Evolutionary conservation across 2,329 filamentous ascomycete species (phyloP), one percentile per base, ranked within the genome.

Genomic region (Aspergillus aculeatus): DNA sequence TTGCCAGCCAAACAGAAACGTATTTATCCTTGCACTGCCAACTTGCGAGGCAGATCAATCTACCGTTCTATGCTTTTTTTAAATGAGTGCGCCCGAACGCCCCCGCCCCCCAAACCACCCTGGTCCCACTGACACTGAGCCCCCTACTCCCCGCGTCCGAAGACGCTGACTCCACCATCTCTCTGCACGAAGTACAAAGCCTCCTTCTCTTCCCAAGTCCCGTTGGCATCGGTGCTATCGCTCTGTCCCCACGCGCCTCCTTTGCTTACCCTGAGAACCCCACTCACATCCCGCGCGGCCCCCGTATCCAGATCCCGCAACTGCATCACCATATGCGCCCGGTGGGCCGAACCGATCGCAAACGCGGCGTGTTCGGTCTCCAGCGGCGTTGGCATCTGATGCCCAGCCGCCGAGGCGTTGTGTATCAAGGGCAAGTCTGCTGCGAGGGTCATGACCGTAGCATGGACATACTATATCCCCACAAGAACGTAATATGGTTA

Each of bases 221-320:
- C 67, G 5, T 68, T 64, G 49, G 63, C 68, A 24, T 65, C 59
- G 7, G 62, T 69, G 31, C 71, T 72, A 16, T 75, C 71, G 19
- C 62, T 66, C 16, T 67, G 70, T 47, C 71, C 78, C 65, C 69
- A 73, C 44, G 70, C 75, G 16, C 78, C 80, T 3, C 87, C 87
- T 49, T 82, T 81, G 19, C 89, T 93, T 53, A 95, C 82, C 65
- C 92, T 84, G 63, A 97, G 70, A 48, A 96, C 92, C 2, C 94
- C 94, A 76, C 91, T 96, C 32, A 98, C 91, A 76, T 97, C 94
- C 72, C 84, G 88, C 63, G 94, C 93, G n/a, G 88, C 87, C 0
- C 94, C 94, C 0, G 92, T 96, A 70, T 96, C 92, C 62, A 98
- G 75, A 69, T 88, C 83, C 55, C 93, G 82, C 59, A 95, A 78